Conservation (phyloP, 1,284 basidiomycete genomes). For the Takashimella koratensis region DNA sequence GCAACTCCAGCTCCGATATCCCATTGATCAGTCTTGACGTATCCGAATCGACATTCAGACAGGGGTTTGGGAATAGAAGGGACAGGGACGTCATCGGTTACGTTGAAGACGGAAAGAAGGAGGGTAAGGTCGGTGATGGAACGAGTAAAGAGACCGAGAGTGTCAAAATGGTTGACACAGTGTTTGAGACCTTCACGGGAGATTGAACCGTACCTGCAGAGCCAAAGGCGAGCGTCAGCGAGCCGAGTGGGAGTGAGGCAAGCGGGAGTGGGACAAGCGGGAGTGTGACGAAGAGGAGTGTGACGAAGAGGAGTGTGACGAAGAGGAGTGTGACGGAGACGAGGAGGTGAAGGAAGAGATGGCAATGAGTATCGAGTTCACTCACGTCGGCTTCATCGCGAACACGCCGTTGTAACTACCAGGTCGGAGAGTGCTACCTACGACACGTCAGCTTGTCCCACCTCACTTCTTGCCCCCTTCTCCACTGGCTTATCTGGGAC, state of each 20-base stretch:
- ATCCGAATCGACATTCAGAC: conserved; percentile 23
- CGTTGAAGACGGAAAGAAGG: conserved; percentile 23
- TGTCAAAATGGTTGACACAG: conserved; percentile 29
- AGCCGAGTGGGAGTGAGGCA: no score
- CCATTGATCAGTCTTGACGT: conserved; percentile 26
- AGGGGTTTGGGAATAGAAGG: conserved; percentile 20
- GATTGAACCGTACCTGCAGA: conserved; percentile 26
- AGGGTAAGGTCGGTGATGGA: conserved; percentile 35
- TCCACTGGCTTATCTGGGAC: no score
- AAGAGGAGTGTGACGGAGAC: no score
- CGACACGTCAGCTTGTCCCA: conserved; percentile 11
- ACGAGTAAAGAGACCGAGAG: conserved; percentile 35
- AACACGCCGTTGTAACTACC: conserved; percentile 39
- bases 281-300: no score
- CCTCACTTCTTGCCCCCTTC: no score
- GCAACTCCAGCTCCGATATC: background rate
- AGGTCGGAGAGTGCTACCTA: conserved; percentile 35
- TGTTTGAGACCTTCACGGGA: conserved; percentile 36
- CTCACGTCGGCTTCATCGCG: conserved; percentile 36
- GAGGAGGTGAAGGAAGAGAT: background rate
- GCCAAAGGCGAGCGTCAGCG: no score
- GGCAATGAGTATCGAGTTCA: no score
- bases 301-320: no score
- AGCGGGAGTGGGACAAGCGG: no score
- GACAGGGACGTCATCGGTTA: conserved; percentile 26